Percentiles rank a stretch among this genome's conserved stretches.
These are phyloP conservation scores for Boletus semigastroideus DNA, from an alignment of 1,284 basidiomycete genomes.

Conservation along the genomic window DNA sequence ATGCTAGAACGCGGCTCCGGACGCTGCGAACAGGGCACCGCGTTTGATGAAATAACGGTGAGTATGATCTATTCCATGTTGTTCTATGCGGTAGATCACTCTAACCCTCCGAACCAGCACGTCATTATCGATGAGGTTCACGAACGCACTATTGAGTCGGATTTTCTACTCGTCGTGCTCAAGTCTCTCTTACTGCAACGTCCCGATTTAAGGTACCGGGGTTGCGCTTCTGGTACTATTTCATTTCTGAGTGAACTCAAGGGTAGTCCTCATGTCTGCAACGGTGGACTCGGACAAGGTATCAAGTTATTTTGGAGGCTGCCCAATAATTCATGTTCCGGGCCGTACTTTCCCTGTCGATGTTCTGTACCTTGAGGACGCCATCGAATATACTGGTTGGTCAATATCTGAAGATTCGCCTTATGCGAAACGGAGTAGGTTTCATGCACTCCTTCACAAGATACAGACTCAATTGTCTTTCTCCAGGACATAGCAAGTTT, in stretches of 20 bases:
- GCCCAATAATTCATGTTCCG: conserved; percentile 87
- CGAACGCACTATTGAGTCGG: conserved; percentile 96
- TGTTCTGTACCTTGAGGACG: conserved; percentile 89
- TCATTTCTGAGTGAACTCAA: neutral
- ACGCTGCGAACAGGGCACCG: conserved; percentile 63
- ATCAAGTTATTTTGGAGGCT: conserved; percentile 89
- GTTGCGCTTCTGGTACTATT: neutral
- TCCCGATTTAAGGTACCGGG: conserved; percentile 75
- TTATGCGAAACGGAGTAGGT: conserved; percentile 75
- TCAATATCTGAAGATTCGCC: conserved; percentile 80
- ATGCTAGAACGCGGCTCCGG: conserved; percentile 89
- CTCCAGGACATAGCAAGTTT: conserved; percentile 60
- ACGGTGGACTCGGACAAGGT: conserved; percentile 96
- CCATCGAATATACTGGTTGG: conserved; percentile 87
- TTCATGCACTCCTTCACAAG: conserved; percentile 8
- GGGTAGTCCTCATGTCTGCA: conserved; percentile 96
- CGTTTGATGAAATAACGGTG: conserved; percentile 93
- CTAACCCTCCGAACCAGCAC: conserved; percentile 16
- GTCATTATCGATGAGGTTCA: conserved; percentile 85
- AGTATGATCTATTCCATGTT: conserved; percentile 28
- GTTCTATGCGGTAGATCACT: neutral
- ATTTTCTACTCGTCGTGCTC: conserved; percentile 94
- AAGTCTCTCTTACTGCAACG: conserved; percentile 84
- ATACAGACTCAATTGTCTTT: conserved; percentile 2
- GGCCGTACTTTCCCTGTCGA: conserved; percentile 98